Evolutionary conservation across 2,329 filamentous ascomycete species (phyloP), one percentile per base, ranked within the genome.

Genomic region (Emydomyces testavorans): DNA sequence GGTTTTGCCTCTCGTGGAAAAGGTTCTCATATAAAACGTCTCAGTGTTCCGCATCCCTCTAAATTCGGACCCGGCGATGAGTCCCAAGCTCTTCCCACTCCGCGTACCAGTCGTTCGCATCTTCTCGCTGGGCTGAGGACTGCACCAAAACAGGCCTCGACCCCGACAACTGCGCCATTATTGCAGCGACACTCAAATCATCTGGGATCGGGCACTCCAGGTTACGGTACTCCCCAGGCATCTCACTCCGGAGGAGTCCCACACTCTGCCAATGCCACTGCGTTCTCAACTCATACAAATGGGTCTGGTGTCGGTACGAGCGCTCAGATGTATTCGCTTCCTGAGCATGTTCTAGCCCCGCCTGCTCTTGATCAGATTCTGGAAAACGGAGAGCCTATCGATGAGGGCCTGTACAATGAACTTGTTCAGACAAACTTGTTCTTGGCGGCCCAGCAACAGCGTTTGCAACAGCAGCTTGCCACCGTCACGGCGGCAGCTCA

Each of bases 61-160:
- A 88, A 84, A 66, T 76, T 81, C 52, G 74, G 73, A 46, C 73
- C 84, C 46, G 76, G 79, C 60, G 80, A 82, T 57, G 78, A 81
- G 63, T 74, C 65, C 23, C 81, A 81, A 49, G 76, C 79, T 49
- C 75, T 79, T 47, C 79, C 85, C 6, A 94, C 89, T 46, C 92
- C 90, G 52, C 84, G 90, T 61, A 96, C 90, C 47, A 94, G 88
- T 68, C 86, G 92, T 56, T 93, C 88, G 54, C 92, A 98, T 63
- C 77, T 98, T 54, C 80, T 98, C 60, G 90, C 90, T 52, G 90
- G 90, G 49, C 76, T 98, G 52, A 81, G 92, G 62, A 98, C 92
- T 53, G 88, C 89, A 43, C 92, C 92, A 31, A 95, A 94, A 74
- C 89, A 81, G 16, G 77, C 81, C 32, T 82, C 79, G 38, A 84